Conservation (phyloP, 2,329 filamentous ascomycete genomes). For the Nothopassalora personata region DNA sequence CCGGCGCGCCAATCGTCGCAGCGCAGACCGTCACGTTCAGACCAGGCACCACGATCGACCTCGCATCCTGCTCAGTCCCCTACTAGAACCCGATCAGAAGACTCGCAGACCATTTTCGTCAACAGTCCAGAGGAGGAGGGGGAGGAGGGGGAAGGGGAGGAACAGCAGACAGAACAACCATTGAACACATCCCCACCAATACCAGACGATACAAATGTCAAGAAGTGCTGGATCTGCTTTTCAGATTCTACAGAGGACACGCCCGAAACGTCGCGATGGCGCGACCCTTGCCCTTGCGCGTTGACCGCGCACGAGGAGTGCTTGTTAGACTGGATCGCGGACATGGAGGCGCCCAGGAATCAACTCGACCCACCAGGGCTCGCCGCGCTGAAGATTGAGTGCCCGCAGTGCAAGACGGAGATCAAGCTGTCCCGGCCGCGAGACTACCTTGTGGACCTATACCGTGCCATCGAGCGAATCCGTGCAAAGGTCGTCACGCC, state of each 20-base stretch:
- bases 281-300: slow-evolving; percentile 83
- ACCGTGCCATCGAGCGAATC: slow-evolving; percentile 54
- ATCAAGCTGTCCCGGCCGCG: slow-evolving; percentile 71
- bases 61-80: slow-evolving; percentile 19
- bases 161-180: slow-evolving; percentile 6
- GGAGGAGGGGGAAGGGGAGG: neutral
- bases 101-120: slow-evolving; percentile 44
- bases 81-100: slow-evolving; percentile 36
- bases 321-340: slow-evolving; percentile 87
- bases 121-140: slow-evolving; percentile 29
- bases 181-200: slow-evolving; percentile 7
- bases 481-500: slow-evolving; percentile 60
- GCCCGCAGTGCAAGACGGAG: slow-evolving; percentile 81
- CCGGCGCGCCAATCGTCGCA: slow-evolving; percentile 31
- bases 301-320: slow-evolving; percentile 87
- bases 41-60: slow-evolving; percentile 11
- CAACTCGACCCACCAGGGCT: slow-evolving; percentile 44
- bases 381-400: slow-evolving; percentile 59
- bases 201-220: slow-evolving; percentile 35
- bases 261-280: slow-evolving; percentile 64
- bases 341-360: slow-evolving; percentile 64
- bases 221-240: slow-evolving; percentile 67
- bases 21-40: slow-evolving; percentile 18
- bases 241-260: slow-evolving; percentile 60
- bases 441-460: slow-evolving; percentile 64